A percentile compares a stretch with the other conserved stretches of the same genome.
These are phyloP conservation scores for Penicillium sp. DNA, from an alignment of 2,329 filamentous ascomycete species.

Conservation along the genomic window DNA sequence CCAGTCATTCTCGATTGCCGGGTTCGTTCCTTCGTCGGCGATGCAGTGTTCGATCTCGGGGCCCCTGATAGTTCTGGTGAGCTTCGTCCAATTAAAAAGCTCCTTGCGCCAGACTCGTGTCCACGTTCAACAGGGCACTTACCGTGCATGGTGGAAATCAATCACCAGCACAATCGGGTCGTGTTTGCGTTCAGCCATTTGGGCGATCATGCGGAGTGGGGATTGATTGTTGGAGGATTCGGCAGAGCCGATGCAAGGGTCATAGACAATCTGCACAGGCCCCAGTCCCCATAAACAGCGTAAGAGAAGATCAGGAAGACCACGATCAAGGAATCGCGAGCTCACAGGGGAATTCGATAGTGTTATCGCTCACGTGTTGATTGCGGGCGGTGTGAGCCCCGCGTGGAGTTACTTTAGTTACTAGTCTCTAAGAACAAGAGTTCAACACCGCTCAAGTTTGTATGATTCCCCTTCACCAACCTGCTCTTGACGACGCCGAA, in stretches of 20 bases:
- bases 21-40: conserved; percentile 73
- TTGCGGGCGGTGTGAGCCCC: conserved; percentile 22
- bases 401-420: neutral
- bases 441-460: conserved; percentile 10
- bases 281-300: conserved; percentile 11
- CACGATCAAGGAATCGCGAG: neutral
- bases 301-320: conserved; percentile 5
- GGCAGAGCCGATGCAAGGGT: conserved; percentile 2
- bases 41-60: conserved; percentile 95
- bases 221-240: neutral
- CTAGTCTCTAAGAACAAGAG: neutral
- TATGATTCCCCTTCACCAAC: conserved; percentile 22
- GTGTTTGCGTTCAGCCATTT: conserved; percentile 40
- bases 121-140: conserved; percentile 17
- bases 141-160: conserved; percentile 75
- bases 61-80: conserved; percentile 52
- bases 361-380: conserved; percentile 27
- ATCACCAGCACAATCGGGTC: conserved; percentile 73
- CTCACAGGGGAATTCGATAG: conserved; percentile 21
- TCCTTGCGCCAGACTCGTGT: neutral
- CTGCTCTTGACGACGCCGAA: conserved; percentile 26
- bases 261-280: conserved; percentile 6
- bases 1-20: conserved; percentile 84
- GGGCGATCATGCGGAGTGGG: conserved; percentile 12
- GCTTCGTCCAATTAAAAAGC: neutral